Evolutionary conservation across 495 filamentous ascomycete genomes (phyloP).

Genomic region (Oleoguttula mirabilis): DNA sequence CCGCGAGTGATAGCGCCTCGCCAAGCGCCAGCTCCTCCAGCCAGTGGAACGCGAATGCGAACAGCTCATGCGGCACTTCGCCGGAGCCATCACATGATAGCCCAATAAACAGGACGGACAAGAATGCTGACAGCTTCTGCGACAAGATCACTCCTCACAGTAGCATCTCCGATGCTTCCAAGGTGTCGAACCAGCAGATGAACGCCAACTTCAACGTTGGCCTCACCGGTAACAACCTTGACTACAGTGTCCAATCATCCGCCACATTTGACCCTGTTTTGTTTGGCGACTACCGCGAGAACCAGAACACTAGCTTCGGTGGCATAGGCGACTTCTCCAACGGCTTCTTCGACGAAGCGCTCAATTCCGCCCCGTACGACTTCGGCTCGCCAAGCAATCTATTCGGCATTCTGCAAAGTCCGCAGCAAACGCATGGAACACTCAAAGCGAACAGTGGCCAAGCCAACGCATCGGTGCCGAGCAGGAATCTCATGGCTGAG

Average conservation of each 20-base stretch:
- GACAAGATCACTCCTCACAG: constrained; percentile 1
- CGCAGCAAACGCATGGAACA: constrained; percentile 29
- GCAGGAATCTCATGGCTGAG: constrained; percentile 59
- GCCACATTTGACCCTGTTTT: constrained; percentile 67
- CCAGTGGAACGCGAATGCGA: constrained; percentile 42
- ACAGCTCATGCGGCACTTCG: constrained; percentile 77
- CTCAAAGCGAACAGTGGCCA: constrained; percentile 48
- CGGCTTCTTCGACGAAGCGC: constrained; percentile 79
- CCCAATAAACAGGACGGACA: constrained; percentile 28
- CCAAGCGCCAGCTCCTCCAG: constrained; percentile 43
- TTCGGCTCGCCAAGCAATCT: constrained; percentile 18
- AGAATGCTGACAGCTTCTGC: constrained; percentile 4
- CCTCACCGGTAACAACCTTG: constrained; percentile 25
- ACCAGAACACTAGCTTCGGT: constrained; percentile 58
- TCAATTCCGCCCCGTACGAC: constrained; percentile 41
- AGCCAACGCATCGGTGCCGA: constrained; percentile 34
- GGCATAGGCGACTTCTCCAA: constrained; percentile 45
- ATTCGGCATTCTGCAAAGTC: constrained; percentile 19
- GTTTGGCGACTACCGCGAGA: constrained; percentile 88
- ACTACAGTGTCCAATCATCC: constrained; percentile 8
- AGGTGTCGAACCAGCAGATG: constrained; percentile 23
- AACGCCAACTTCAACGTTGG: constrained; percentile 28
- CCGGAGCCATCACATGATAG: constrained; percentile 53
- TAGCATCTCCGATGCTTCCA: constrained; percentile 16
- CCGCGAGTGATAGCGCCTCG: constrained; percentile 40